Conservation (phyloP, 352 stramenopile species). For the Phytophthora cajani region DNA sequence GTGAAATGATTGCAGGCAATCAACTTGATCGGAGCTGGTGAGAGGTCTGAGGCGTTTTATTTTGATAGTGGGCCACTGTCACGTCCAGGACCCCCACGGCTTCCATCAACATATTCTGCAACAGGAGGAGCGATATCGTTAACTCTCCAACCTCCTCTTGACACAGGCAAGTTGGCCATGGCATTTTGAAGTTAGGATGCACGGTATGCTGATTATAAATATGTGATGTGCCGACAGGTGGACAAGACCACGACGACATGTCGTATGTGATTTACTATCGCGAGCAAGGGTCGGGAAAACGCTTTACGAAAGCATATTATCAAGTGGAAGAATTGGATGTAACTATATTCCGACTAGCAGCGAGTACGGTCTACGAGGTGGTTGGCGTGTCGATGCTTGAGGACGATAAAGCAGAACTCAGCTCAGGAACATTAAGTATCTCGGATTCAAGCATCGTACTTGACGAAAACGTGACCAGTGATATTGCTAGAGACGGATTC, state of each 20-base stretch:
- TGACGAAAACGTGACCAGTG: background rate
- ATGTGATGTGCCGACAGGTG: constrained; percentile 26
- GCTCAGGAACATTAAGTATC: constrained; percentile 31
- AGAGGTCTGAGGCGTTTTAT: constrained; percentile 34
- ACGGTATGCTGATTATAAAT: background rate
- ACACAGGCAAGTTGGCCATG: constrained; percentile 37
- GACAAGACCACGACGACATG: constrained; percentile 25
- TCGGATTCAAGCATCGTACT: constrained; percentile 36
- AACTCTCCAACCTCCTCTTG: constrained; percentile 42
- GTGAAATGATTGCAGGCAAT: constrained; percentile 31
- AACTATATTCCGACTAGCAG: constrained; percentile 47
- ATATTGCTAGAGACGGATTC: constrained; percentile 8
- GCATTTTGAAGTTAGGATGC: background rate
- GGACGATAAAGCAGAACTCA: background rate
- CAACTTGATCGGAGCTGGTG: constrained; percentile 49
- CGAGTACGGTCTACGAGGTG: constrained; percentile 63
- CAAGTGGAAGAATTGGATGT: constrained; percentile 19
- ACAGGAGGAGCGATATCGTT: constrained; percentile 55
- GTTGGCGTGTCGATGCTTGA: constrained; percentile 42
- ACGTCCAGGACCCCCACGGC: constrained; percentile 46
- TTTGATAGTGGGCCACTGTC: constrained; percentile 48
- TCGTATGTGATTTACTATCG: constrained; percentile 52
- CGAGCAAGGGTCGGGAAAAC: constrained; percentile 7
- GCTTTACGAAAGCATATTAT: constrained; percentile 39
- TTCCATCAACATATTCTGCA: constrained; percentile 17